Evolutionary conservation across 139 green algal species (phyloP), one percentile per base, ranked within the genome.

Genomic region (Chlorella sorokiniana): DNA sequence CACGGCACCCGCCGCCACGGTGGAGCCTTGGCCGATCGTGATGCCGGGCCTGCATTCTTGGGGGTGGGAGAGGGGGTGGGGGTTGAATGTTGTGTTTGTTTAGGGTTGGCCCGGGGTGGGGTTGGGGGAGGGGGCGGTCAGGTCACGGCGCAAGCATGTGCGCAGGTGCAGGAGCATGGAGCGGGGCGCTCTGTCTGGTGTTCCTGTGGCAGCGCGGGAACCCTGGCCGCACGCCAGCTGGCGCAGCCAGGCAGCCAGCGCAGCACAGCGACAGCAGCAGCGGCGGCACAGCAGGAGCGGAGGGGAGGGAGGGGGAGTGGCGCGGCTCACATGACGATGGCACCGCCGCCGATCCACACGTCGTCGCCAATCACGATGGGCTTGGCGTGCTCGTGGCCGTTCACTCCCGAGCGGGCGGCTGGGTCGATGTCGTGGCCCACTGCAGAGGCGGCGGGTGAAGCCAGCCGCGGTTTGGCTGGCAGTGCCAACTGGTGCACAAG

Each of bases 1-100:
- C 23, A 94, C 90, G 1, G 83, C 76, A 6, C 91, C 91, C 4
- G 91, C 91, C 9, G 86, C 91, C 16, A 94, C 68, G 3, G 84
- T 86, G 62, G 41, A 75, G 4, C 85, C 83, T 35, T 88, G 71
- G 10, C 89, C 89, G 25, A 94, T 84, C 1, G 84, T 91, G 3
- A 94, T 83, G n/a, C 89, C 89, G 18, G 78, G 81, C 45, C 76
- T 74, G 77, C 77, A 65, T 14, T n/a, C n/a, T n/a, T n/a, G n/a
- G n/a, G n/a, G 16, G 65, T 3, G 33, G 31, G 41, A 27, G 0
- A 40, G 45, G 44, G 48, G 44, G 44, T 8, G 29, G 41, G 1
- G 6, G 41, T 1, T 31, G 20, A 31, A 20, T 29, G 4, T 11
- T 2, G 68, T n/a, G n/a, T n/a, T n/a, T n/a, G 68, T 27, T 22